Evolutionary conservation across 306 rosid genomes (phyloP), one percentile per base, ranked within the genome.

Genomic region (Cicer chorassanicum): DNA sequence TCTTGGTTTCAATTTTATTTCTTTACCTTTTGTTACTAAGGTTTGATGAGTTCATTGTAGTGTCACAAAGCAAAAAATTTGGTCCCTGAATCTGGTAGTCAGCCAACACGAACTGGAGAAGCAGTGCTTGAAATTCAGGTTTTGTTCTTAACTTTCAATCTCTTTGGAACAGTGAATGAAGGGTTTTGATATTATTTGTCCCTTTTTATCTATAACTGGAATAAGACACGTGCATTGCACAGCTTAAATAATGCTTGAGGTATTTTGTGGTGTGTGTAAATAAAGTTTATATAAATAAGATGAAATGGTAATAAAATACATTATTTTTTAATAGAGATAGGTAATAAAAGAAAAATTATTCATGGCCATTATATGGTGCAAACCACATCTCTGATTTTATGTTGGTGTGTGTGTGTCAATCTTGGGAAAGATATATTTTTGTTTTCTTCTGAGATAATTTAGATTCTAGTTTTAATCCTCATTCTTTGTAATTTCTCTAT

Each of bases 71-170:
- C 99, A 42, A 94, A 94, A 82, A 94, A 94, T 86, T 85, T 94
- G 95, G 92, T 94, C 80, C 99, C 99, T 49, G 99, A 94, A 86
- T 73, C 97, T 80, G 99, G 99, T 73, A 94, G 96, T 84, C 99
- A 92, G 88, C 95, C 99, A 46, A 94, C 99, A 74, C 96, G 99
- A 73, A 94, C 97, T 1, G 99, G 99, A 73, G 99, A 90, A 89
- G 99, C 96, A 13, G 99, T 94, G 73, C 81, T 94, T 80, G 99
- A 94, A 44, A 83, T 94, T 77, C 99, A 94, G 99, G 99, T 94
- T 94, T 78, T 71, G 83, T 77, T 84, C 68, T 70, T 60, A 48
- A 65, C 76, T 43, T 67, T 75, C 16, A 19, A 41, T 71, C 51
- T 71, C 19, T 78, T 78, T 59, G 68, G 64, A 65, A 53, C 19